Conservation (phyloP, 768 basidiomycete species). For the Boletus tylopilopsis region DNA sequence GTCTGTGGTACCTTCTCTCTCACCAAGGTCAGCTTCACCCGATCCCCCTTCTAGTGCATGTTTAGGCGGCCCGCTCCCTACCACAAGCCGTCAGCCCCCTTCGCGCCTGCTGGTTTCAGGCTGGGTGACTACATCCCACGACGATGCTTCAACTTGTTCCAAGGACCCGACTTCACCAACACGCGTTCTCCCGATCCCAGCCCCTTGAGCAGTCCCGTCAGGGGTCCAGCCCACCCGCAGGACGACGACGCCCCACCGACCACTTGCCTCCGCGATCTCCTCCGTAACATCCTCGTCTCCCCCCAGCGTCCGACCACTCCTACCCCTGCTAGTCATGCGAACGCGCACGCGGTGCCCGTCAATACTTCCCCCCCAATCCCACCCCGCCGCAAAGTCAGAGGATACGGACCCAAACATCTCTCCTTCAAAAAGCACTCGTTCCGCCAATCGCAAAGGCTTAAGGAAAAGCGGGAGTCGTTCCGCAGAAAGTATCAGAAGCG, state of each 20-base stretch:
- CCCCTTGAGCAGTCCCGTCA: constrained; percentile 18
- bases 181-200: constrained; percentile 13
- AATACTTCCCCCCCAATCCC: background rate
- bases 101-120: constrained; percentile 29
- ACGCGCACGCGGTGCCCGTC: background rate
- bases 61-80: constrained; percentile 10
- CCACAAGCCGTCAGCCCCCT: constrained; percentile 7
- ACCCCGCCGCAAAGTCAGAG: constrained; percentile 10
- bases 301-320: background rate
- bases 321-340: background rate
- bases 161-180: constrained; percentile 5
- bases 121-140: constrained; percentile 14
- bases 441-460: constrained; percentile 1
- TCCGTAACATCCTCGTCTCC: background rate
- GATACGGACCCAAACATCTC: constrained; percentile 16
- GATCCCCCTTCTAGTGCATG: constrained; percentile 14
- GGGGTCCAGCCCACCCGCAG: background rate
- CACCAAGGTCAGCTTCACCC: background rate
- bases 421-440: constrained; percentile 3
- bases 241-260: constrained; percentile 10
- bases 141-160: constrained; percentile 21
- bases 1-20: background rate
- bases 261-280: background rate
- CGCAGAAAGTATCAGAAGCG: background rate
- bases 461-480: constrained; percentile 8